A percentile compares a stretch with the other conserved stretches of the same genome.
These are phyloP conservation scores for Bauhinia variegata DNA, from an alignment of 306 rosid species.

Conservation along the genomic window DNA sequence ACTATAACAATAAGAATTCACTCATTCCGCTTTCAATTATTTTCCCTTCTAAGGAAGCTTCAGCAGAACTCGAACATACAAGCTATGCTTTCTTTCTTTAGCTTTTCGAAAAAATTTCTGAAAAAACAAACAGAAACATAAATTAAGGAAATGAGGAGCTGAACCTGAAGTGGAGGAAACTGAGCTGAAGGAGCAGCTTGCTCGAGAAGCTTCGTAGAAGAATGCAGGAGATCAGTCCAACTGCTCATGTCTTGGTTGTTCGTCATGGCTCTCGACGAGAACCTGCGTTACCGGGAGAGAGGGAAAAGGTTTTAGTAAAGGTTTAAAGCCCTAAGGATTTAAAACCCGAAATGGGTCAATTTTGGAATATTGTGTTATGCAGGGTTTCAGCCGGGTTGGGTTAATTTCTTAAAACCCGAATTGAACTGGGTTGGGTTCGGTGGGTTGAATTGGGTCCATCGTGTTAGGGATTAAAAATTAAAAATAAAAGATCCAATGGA, in stretches of 20 bases:
- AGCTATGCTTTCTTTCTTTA: neutral
- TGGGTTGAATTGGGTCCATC: no score
- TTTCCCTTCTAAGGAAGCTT: neutral
- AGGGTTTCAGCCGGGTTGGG: no score
- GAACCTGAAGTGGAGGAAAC: conserved; percentile 97
- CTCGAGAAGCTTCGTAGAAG: conserved; percentile 94
- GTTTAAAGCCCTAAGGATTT: conserved; percentile 6
- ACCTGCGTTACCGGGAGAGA: neutral
- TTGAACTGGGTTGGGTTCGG: no score
- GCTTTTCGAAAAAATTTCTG: neutral
- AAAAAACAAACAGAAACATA: conserved; percentile 26
- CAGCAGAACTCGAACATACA: neutral
- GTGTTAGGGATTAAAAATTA: no score
- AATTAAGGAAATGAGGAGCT: neutral
- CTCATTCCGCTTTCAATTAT: neutral
- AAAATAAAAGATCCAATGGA: no score
- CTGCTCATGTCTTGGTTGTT: conserved; percentile 62
- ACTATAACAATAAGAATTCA: neutral
- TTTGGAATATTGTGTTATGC: no score
- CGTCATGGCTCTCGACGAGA: conserved; percentile 55
- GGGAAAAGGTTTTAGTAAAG: neutral
- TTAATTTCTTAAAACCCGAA: no score
- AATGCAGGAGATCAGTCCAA: conserved; percentile 91
- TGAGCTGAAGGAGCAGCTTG: conserved; percentile 98
- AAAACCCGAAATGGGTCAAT: neutral